phyloP scores from a whole-genome alignment of 2,329 filamentous ascomycete species.

The Phaeosphaeria sp. region DNA sequence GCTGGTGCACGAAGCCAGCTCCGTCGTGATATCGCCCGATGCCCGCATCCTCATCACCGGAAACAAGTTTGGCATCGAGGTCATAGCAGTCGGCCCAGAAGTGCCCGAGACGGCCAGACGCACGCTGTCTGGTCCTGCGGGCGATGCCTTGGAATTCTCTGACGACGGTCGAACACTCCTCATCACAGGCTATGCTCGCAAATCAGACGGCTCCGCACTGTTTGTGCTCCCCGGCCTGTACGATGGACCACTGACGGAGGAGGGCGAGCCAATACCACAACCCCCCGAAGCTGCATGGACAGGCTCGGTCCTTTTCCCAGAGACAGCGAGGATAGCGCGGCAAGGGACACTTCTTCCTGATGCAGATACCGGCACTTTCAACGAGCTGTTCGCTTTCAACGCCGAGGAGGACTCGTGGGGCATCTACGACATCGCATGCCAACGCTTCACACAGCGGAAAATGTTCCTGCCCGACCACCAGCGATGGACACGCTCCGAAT shows the following conservation, averaged over 20 bases:
- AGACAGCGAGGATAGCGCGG: slow-evolving; percentile 45
- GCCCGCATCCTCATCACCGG: slow-evolving; percentile 83
- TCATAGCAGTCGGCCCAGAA: slow-evolving; percentile 73
- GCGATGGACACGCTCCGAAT: slow-evolving; percentile 47
- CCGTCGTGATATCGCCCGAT: slow-evolving; percentile 81
- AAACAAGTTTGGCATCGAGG: slow-evolving; percentile 88
- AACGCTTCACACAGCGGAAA: slow-evolving; percentile 47
- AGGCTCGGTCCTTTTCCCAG: slow-evolving; percentile 49
- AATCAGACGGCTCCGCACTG: slow-evolving; percentile 44
- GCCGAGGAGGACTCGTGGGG: slow-evolving; percentile 50
- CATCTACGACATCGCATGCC: slow-evolving; percentile 48
- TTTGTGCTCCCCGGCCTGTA: slow-evolving; percentile 49
- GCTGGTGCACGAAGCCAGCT: slow-evolving; percentile 77
- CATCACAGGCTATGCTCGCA: slow-evolving; percentile 47
- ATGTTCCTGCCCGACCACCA: slow-evolving; percentile 48
- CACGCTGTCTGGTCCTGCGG: slow-evolving; percentile 44
- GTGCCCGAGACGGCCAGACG: slow-evolving; percentile 51
- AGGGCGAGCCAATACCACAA: slow-evolving; percentile 47
- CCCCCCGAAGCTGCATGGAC: slow-evolving; percentile 48
- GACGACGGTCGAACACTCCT: slow-evolving; percentile 49
- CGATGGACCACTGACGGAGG: slow-evolving; percentile 48
- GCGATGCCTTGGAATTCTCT: slow-evolving; percentile 48
- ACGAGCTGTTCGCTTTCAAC: slow-evolving; percentile 51
- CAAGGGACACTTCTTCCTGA: slow-evolving; percentile 50
- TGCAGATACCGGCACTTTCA: slow-evolving; percentile 46